A percentile compares a stretch with the other conserved stretches of the same genome.
Conservation (phyloP, 139 green algal species). For the Klebsormidium nitens region DNA sequence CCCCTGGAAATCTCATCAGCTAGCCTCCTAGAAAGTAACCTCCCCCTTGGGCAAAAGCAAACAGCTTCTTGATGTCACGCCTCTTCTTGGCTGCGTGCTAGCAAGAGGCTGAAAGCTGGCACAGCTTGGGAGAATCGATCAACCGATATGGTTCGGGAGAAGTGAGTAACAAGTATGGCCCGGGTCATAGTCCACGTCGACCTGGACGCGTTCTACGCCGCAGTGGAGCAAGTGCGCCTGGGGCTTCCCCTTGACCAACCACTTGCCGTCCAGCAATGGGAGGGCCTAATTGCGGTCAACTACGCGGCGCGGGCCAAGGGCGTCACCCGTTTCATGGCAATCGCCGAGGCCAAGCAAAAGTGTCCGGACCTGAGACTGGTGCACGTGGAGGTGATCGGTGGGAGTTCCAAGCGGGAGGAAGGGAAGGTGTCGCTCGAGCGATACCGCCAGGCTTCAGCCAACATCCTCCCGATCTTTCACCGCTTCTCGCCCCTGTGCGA, state of each 20-base stretch:
- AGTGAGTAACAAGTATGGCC: too few relatives aligned
- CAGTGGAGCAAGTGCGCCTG: slow-evolving; percentile 39
- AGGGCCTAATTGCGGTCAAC: slow-evolving; percentile 54
- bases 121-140: too few relatives aligned
- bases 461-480: slow-evolving; percentile 48
- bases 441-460: slow-evolving; percentile 28
- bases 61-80: too few relatives aligned
- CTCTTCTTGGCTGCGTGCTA: too few relatives aligned
- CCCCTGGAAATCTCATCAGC: too few relatives aligned
- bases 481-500: slow-evolving; percentile 48
- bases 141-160: too few relatives aligned
- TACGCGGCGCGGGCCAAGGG: slow-evolving; percentile 74
- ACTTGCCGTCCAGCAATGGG: slow-evolving; percentile 86
- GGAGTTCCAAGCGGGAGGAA: not conserved
- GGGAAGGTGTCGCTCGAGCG: slow-evolving; percentile 35
- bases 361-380: slow-evolving; percentile 76
- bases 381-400: slow-evolving; percentile 81
- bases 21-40: too few relatives aligned
- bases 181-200: slow-evolving; percentile 59
- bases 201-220: slow-evolving; percentile 72
- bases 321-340: slow-evolving; percentile 72
- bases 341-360: slow-evolving; percentile 54
- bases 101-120: too few relatives aligned
- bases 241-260: slow-evolving; percentile 4
- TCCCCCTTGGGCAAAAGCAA: too few relatives aligned